Evolutionary conservation across 495 filamentous ascomycete genomes (phyloP), one percentile per base, ranked within the genome.

Genomic region (Aspergillus asperescens): DNA sequence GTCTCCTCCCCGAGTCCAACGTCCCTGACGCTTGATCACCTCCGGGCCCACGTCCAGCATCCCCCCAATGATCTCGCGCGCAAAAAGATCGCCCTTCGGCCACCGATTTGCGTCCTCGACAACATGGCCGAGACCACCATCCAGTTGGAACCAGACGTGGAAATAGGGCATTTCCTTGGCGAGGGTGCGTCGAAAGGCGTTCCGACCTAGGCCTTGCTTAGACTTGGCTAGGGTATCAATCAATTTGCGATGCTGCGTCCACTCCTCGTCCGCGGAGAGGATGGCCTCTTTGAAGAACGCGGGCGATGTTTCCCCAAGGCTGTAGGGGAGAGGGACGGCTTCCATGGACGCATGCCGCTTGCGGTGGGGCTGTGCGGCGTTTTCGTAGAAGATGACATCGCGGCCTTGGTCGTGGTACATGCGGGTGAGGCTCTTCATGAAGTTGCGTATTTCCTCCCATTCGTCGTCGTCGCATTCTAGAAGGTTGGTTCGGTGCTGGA

Each of bases 101-200:
- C 94, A 98, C 48, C 84, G 76, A 51, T 83, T 81, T 35, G 80
- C 74, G 62, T 97, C 89, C 69, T 98, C 93, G 8, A 98, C 86
- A 24, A 98, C 78, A 63, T 98, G 93, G 0, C 90, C 93, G 48
- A 98, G 63, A 2, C 93, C 93, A 4, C 94, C 94, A 63, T 97
- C 89, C 6, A 98, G 68, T 53, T 83, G 80, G 63, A 97, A 96
- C 90, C 90, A 98, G 13, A 90, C 91, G 58, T 98, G 93, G 68
- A 98, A 97, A 65, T 98, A 98, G 20, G 93, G 93, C 90, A 95
- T 95, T 72, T 98, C 93, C 74, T 95, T 96, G 20, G 85, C 89
- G 27, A 98, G 69, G 2, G 80, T 84, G 40, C 83, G 76, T 3
- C 93, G 80, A 69, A 98, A 97, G 38, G 93, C 90, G 51, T 75